phyloP scores from a whole-genome alignment of 2,329 filamentous ascomycete species.

The Emmonsia crescens region DNA sequence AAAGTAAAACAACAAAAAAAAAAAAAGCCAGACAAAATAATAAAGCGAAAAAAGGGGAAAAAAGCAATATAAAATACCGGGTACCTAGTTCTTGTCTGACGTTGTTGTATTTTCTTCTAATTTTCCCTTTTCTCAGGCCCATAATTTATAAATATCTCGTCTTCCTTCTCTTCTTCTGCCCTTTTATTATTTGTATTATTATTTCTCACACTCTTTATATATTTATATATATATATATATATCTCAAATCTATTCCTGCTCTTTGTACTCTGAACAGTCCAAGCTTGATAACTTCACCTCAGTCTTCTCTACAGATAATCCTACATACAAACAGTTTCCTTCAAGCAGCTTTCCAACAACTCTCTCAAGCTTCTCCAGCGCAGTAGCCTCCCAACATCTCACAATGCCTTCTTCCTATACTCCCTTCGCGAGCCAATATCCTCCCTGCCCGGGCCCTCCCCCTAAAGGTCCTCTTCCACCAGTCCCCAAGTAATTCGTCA shows the following conservation, averaged over 20 bases:
- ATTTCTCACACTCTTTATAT: background rate
- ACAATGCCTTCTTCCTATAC: constrained; percentile 16
- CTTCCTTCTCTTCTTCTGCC: background rate
- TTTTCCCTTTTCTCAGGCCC: background rate
- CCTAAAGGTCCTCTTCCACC: constrained; percentile 16
- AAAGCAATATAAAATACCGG: constrained; percentile 2
- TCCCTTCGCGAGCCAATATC: constrained; percentile 12
- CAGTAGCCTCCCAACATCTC: background rate
- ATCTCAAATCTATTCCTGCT: background rate
- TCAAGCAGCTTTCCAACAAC: background rate
- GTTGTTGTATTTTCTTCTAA: background rate
- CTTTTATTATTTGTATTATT: background rate
- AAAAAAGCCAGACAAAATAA: background rate
- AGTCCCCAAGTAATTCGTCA: constrained; percentile 12
- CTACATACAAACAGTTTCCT: background rate
- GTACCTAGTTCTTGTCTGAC: constrained; percentile 4
- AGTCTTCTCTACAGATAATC: background rate
- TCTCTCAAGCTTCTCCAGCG: background rate
- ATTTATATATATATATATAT: background rate
- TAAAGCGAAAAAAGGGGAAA: background rate
- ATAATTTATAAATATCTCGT: constrained; percentile 4
- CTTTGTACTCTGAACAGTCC: background rate
- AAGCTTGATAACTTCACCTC: background rate
- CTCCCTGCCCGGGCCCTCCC: constrained; percentile 16
- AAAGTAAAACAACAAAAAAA: background rate